Base-by-base conservation (phyloP, 495 filamentous ascomycete genomes). In the Pseudomonodictys pantanalensis region DNA sequence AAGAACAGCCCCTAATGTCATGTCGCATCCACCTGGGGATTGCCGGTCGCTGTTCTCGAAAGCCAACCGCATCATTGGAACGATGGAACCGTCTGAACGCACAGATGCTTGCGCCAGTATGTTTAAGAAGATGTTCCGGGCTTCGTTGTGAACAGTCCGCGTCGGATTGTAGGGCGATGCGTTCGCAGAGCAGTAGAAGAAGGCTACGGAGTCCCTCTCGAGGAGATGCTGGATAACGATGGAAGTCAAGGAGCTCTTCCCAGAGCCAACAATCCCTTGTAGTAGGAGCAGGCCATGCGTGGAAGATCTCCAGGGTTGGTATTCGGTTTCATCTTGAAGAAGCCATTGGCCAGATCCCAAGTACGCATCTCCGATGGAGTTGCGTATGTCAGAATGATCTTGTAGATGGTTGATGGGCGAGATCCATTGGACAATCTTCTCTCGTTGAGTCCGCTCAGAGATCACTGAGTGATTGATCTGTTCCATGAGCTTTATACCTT, bases 141-240 rank as follows among this genome's bases (percentile, higher is more conserved):
- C 23, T 11, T 5, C 10, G 23, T 47, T 26, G 17, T 47, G 44
- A n/a, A 24, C 10, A 8, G 44, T n/a, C 5, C 44, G 20, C 6
- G 44, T n/a, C 7, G 44, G 44, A 20, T 47, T 20, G 23, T 20
- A 24, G 7, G 22, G 10, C 8, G 44, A 47, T 2, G 44, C 44
- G 22, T 47, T 47, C 4, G 44, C 44, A 47, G 44, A 47, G 17
- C 44, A 47, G 28, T 47, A 47, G 44, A 47, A 47, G 18, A 47
- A 47, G 12, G 44, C 44, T 2, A 26, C 3, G 3, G 17, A 24
- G 10, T 24, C 44, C 28, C 28, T 7, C 6, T 22, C 44, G 3
- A 47, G n/a, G 3, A 47, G 44, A 22, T 47, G 44, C 22, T 47
- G 44, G n/a, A 47, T 47, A 24, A 47, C 44, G 6, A 47, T 47